Base-by-base conservation (phyloP, 2,329 filamentous ascomycete species). In the Neofusicoccum cordaticola region DNA sequence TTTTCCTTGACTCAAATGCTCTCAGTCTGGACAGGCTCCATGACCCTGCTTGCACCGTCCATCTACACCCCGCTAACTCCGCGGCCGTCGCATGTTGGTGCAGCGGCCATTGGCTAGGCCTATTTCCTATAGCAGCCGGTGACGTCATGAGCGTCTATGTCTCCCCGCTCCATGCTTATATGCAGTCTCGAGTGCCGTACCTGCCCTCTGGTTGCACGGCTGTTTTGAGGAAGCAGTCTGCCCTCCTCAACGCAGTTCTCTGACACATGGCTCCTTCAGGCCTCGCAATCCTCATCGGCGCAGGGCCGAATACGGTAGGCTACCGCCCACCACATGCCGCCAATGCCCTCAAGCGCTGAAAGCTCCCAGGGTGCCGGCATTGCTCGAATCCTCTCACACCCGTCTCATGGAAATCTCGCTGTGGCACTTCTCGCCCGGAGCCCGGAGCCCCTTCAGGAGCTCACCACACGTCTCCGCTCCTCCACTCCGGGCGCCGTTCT, bases 391-490 rank as follows among this genome's bases (percentile, higher is more conserved):
- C 80, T 86, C 44, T 82, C 84, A 2, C 72, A 78, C 52, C 80
- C 81, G 0, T 74, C 76, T 0, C 80, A 85, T 35, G 84, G 84
- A 39, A 86, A 86, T 70, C 77, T 85, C 52, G 84, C 84, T 27
- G 81, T 86, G 8, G 84, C 84, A 15, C 77, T 86, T 7, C 78
- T 86, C 50, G 83, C 84, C 7, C 80, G 84, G 4, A 78, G 80
- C 35, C 74, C 76, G 19, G 81, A 83, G 57, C 77, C 77, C 9
- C 77, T 85, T 47, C 71, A 75, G 52, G 77, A 76, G 17, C 75
- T 83, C 12, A 76, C 77, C 52, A 73, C 73, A n/a, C 78, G 74
- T 12, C 75, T 84, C 31, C 75, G 75, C 31, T 71, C 76, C 19
- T 74, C 79, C 2, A 78, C 76, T 13, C 77, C 80, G 2, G 74